Base-by-base conservation (phyloP, 1,139 yeast genomes). In the Pneumocystis canis region DNA sequence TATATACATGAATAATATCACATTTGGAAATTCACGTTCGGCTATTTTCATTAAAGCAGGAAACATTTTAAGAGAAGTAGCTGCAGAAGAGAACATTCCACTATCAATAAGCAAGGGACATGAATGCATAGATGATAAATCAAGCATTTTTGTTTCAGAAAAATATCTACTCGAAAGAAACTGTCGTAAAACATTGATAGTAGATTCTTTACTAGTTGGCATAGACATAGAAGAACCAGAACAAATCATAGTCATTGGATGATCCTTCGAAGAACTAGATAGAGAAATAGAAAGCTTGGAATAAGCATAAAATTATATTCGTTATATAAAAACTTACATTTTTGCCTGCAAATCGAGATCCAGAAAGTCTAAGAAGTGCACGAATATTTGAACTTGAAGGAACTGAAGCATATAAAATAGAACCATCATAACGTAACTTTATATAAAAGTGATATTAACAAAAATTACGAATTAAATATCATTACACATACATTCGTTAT, bases 1-100 rank as follows among this genome's bases (percentile, higher is more conserved):
- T 25, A 6, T 47, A 25, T 47, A 47, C 25, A 47, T 35, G n/a
- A 35, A 35, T 11, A 47, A 85, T 53, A 84, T 86, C 5, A 89
- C 87, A 31, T 67, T 67, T 59, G 61, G 58, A 59, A 79, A 79
- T 58, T 77, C 70, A 60, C 79, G 81, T 33, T 64, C 61, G 0
- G 96, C 96, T 25, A 94, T 76, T 71, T 87, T 89, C 89, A 92
- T 84, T 68, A 92, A 76, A 0, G 98, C 98, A 2, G 90, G 87
- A 73, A 92, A 89, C 80, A 90, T 84, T 54, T 65, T 65, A 6
- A 73, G 90, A 90, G 18, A 94, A 80, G 61, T 84, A 3, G 79
- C 72, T 0, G 83, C 76, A 20, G 81, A 76, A 30, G 82, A 79
- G 68, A 89, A 83, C 63, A 89, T 77, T 0, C 96, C 96, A 66